Base-by-base conservation (phyloP, 345 rosid genomes). In the Kandelia obovata region DNA sequence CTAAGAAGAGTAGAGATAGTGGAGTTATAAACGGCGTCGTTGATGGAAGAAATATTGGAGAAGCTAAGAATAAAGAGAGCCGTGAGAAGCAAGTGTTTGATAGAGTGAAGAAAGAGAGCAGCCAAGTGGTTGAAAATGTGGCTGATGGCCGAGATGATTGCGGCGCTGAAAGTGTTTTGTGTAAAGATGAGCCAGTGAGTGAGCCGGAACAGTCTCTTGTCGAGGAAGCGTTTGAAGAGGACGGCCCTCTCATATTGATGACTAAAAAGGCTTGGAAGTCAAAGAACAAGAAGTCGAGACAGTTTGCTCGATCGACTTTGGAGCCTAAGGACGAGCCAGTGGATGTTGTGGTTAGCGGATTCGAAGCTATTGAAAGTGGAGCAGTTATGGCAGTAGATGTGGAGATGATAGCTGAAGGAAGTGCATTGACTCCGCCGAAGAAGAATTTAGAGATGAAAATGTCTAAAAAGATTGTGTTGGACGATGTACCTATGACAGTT, bases 401-500 rank as follows among this genome's bases (percentile, higher is more conserved):
- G 70, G 89, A 82, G 76, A 85, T 76, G 49, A 80, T 80, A 31
- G 87, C 79, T 35, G 92, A 85, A 72, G 88, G 83, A 64, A 77
- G 82, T 75, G 87, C 74, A 16, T 64, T 83, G 73, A 37, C 76
- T 21, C 71, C 82, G 59, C 69, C 81, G 26, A 80, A 78, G 82
- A 84, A 67, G 77, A 84, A 83, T 62, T 72, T 83, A 56, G 88
- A 87, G 78, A 68, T 79, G 80, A 77, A 81, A 78, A 84, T 84
- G 84, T 83, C 87, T 0, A 87, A 83, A 65, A 84, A 75, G 82
- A 77, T 84, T 70, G 64, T 79, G 3, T 59, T 85, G 65, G 70
- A 58, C 62, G 86, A 73, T 83, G 84, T 89, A 68, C 96, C 97
- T 47, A 73, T 63, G 77, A 95, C 96, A 25, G 99, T 95, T 67